Evolutionary conservation across 1,139 yeast genomes (phyloP).

Genomic region (Blastobotrys arbuscula): DNA sequence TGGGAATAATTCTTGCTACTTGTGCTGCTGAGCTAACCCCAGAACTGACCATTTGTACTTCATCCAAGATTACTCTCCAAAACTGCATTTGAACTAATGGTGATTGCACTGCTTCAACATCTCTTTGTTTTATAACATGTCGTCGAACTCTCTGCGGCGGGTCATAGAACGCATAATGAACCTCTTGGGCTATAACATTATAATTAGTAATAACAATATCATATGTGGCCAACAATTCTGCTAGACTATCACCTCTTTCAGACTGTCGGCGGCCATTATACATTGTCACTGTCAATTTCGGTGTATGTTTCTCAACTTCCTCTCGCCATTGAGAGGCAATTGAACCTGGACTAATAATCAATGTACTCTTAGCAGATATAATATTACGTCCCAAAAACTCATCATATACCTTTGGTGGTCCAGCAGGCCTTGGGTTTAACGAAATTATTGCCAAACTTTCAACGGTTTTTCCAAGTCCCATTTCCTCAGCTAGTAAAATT

Average conservation of each 20-base stretch:
- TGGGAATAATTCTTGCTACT: slow-evolving; percentile 72
- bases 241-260: slow-evolving; percentile 34
- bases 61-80: slow-evolving; percentile 87
- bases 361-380: slow-evolving; percentile 57
- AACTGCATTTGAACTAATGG: slow-evolving; percentile 82
- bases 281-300: slow-evolving; percentile 49
- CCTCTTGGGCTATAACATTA: slow-evolving; percentile 58
- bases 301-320: slow-evolving; percentile 60
- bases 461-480: slow-evolving; percentile 95
- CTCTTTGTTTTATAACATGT: slow-evolving; percentile 23
- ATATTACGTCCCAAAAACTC: slow-evolving; percentile 45
- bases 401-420: slow-evolving; percentile 32
- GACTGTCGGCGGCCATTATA: slow-evolving; percentile 49
- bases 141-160: slow-evolving; percentile 32
- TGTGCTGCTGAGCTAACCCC: slow-evolving; percentile 71
- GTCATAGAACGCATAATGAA: slow-evolving; percentile 74
- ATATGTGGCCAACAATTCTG: slow-evolving; percentile 43
- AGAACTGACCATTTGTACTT: slow-evolving; percentile 86
- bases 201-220: slow-evolving; percentile 87
- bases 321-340: slow-evolving; percentile 79
- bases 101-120: slow-evolving; percentile 34
- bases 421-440: slow-evolving; percentile 47
- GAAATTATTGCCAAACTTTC: slow-evolving; percentile 66
- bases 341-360: slow-evolving; percentile 80
- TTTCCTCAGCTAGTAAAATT: slow-evolving; percentile 82